phyloP scores from a whole-genome alignment of 2,329 filamentous ascomycete species.

The Calycina marina region DNA sequence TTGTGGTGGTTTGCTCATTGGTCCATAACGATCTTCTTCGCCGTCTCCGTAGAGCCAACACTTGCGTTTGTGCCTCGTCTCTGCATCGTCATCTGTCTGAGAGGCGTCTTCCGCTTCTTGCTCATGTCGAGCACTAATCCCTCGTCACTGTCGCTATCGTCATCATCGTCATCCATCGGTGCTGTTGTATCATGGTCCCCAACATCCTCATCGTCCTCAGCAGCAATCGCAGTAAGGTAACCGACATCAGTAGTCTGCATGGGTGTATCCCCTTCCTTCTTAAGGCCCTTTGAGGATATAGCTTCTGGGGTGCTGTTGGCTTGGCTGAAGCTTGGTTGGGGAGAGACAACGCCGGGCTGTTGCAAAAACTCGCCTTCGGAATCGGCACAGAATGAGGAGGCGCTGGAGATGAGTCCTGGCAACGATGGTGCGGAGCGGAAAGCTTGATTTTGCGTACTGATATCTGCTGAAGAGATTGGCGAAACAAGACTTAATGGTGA shows the following conservation, averaged over 20 bases:
- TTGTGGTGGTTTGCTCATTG: background rate
- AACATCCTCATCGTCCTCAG: slow-evolving; percentile 19
- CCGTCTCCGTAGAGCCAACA: slow-evolving; percentile 47
- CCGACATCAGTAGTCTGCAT: slow-evolving; percentile 4
- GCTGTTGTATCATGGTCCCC: slow-evolving; percentile 14
- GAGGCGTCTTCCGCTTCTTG: slow-evolving; percentile 23
- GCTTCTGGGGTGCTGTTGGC: slow-evolving; percentile 16
- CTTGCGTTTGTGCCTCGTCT: slow-evolving; percentile 46
- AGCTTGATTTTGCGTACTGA: slow-evolving; percentile 26
- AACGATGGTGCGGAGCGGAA: slow-evolving; percentile 49
- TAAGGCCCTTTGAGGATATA: slow-evolving; percentile 15
- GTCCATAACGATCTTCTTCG: slow-evolving; percentile 33
- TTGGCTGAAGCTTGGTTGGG: slow-evolving; percentile 10
- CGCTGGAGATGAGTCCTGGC: slow-evolving; percentile 46
- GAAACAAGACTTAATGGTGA: slow-evolving; percentile 17
- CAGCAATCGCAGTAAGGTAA: slow-evolving; percentile 11
- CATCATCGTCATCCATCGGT: slow-evolving; percentile 10
- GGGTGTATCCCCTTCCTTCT: slow-evolving; percentile 1
- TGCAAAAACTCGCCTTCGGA: slow-evolving; percentile 44
- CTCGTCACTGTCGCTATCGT: slow-evolving; percentile 22
- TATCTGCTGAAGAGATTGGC: slow-evolving; percentile 30
- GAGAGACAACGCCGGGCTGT: slow-evolving; percentile 32
- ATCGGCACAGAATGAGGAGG: slow-evolving; percentile 49
- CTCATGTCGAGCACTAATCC: slow-evolving; percentile 21
- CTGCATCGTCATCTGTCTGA: slow-evolving; percentile 24